Conservation (phyloP, 2,329 filamentous ascomycete species). For the Capronia americana region DNA sequence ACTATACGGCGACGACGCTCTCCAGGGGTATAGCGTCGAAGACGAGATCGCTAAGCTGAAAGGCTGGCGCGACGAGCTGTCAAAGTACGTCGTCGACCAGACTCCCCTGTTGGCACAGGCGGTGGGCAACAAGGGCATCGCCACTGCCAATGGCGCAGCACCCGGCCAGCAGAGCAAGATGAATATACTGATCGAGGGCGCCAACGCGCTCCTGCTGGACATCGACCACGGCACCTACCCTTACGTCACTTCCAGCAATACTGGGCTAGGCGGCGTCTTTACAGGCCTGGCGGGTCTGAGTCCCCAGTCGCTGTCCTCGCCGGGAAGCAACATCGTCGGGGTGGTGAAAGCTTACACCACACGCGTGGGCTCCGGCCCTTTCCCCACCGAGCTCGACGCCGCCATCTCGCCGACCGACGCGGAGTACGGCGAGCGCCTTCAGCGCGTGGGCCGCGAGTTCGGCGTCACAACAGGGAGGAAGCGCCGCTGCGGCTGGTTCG, state of each 20-base stretch:
- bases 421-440: constrained; percentile 55
- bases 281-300: constrained; percentile 65
- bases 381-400: constrained; percentile 61
- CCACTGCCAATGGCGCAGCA: constrained; percentile 9
- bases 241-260: constrained; percentile 56
- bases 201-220: constrained; percentile 69
- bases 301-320: constrained; percentile 61
- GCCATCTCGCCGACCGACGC: constrained; percentile 35
- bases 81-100: constrained; percentile 60
- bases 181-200: constrained; percentile 67
- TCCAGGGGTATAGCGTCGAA: constrained; percentile 64
- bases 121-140: constrained; percentile 38
- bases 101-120: constrained; percentile 36
- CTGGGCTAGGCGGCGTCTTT: constrained; percentile 58
- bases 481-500: constrained; percentile 69
- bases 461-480: constrained; percentile 67
- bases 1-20: constrained; percentile 60
- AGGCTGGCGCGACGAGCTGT: constrained; percentile 54
- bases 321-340: constrained; percentile 57
- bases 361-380: constrained; percentile 65
- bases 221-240: constrained; percentile 61
- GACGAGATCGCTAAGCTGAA: constrained; percentile 61
- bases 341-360: constrained; percentile 72
- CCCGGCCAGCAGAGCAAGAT: background rate
- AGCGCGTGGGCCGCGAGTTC: constrained; percentile 59